phyloP scores from a whole-genome alignment of 345 rosid genomes.

The Aegle marmelos region DNA sequence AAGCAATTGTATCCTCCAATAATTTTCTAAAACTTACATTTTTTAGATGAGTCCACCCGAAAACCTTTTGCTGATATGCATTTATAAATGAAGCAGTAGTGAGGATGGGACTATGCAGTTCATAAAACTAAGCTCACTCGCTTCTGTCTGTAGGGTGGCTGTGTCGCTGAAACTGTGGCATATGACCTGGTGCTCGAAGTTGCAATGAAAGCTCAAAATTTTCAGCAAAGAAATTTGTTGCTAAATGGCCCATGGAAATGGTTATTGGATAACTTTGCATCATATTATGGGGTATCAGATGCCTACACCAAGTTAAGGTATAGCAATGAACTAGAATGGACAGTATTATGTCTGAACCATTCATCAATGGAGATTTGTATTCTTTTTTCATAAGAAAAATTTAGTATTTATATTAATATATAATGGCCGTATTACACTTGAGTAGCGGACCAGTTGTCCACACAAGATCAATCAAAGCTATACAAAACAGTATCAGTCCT shows the following conservation, averaged over 20 bases:
- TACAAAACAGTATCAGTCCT: too few species aligned
- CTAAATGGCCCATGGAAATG: conserved; percentile 87
- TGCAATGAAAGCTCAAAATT: conserved; percentile 78
- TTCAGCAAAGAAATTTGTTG: conserved; percentile 79
- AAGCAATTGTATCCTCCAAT: background rate
- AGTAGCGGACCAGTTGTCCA: too few species aligned
- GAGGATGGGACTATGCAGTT: background rate
- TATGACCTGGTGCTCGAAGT: conserved; percentile 88
- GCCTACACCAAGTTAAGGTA: conserved; percentile 86
- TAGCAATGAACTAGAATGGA: conserved; percentile 13
- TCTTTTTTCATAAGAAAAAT: too few species aligned
- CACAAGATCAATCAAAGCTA: too few species aligned
- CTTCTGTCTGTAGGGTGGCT: conserved; percentile 55
- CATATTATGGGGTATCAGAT: conserved; percentile 89
- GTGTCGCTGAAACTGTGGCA: conserved; percentile 95
- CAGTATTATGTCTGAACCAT: background rate
- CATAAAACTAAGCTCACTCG: background rate
- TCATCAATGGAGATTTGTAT: background rate
- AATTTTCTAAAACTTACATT: background rate
- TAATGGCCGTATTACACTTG: too few species aligned
- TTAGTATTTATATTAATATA: too few species aligned
- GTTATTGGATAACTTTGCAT: conserved; percentile 78
- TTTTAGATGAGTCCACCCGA: background rate
- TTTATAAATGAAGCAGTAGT: background rate
- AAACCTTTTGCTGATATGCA: background rate